Conservation (phyloP, 305 asterid species). For the Fraxinus xanthoxyloides region DNA sequence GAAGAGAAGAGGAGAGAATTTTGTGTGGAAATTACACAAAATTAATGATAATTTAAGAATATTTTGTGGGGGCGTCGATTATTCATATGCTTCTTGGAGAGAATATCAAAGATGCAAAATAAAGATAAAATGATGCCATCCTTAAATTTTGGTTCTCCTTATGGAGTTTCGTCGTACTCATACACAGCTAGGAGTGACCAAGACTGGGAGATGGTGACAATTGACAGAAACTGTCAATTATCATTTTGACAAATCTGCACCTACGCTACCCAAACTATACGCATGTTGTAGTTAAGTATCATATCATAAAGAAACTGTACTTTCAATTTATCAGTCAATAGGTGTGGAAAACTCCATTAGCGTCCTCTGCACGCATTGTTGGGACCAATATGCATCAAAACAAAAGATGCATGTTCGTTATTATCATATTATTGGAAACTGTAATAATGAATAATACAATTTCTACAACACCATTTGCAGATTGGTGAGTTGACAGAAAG, state of each 20-base stretch:
- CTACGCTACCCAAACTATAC: background rate
- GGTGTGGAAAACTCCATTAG: background rate
- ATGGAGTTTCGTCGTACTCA: background rate
- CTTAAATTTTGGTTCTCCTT: background rate
- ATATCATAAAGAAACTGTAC: background rate
- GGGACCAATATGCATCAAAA: background rate
- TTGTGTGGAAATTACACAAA: background rate
- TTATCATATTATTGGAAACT: background rate
- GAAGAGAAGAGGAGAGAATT: background rate
- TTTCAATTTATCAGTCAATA: background rate
- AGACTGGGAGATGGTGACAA: background rate
- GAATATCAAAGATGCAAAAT: slow-evolving; percentile 4
- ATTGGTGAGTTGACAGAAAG: background rate
- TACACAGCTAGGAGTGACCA: background rate
- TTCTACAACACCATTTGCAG: too few species aligned
- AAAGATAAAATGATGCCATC: background rate
- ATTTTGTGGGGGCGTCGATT: background rate
- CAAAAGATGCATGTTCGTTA: background rate
- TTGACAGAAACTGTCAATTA: background rate
- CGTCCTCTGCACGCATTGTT: background rate
- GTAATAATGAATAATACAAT: background rate
- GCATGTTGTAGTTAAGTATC: background rate
- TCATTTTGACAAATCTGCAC: background rate
- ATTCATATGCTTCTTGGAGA: background rate
- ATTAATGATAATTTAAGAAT: background rate